A percentile compares a stretch with the other conserved stretches of the same genome.
Evolutionary conservation across 108 stramenopile genomes (phyloP).

Genomic region (Nitzschia sp.): DNA sequence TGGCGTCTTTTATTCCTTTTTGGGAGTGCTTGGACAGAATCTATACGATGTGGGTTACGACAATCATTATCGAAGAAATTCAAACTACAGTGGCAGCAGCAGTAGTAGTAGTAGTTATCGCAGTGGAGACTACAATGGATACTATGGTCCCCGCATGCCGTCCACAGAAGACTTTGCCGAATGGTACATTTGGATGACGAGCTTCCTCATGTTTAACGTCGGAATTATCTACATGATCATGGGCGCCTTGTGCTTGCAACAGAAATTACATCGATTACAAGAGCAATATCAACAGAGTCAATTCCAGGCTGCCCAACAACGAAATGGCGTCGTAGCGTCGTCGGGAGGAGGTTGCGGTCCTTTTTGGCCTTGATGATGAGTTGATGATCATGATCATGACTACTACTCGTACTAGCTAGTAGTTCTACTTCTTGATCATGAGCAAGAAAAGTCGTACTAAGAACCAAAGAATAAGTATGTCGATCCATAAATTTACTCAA

Average conservation of each 20-base stretch:
- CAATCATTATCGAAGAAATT: background rate
- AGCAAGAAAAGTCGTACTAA: too few species aligned
- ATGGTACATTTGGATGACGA: slow-evolving; percentile 18
- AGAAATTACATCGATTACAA: background rate
- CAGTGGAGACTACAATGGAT: slow-evolving; percentile 1
- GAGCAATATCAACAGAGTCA: background rate
- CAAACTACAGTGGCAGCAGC: background rate
- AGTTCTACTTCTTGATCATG: too few species aligned
- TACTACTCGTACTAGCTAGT: too few species aligned
- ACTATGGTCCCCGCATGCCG: slow-evolving; percentile 12
- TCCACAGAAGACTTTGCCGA: slow-evolving; percentile 18
- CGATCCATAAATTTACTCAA: too few species aligned
- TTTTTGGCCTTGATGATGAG: too few species aligned
- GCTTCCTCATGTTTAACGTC: slow-evolving; percentile 6
- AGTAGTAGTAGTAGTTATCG: background rate
- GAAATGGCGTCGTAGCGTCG: background rate
- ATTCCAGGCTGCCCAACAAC: background rate
- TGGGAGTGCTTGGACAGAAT: slow-evolving; percentile 11
- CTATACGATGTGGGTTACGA: slow-evolving; percentile 13
- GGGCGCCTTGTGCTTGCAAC: slow-evolving; percentile 7
- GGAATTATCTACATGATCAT: slow-evolving; percentile 11
- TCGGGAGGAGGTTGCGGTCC: too few species aligned
- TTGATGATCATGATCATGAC: too few species aligned
- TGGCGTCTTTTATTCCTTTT: slow-evolving; percentile 14
- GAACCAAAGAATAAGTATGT: too few species aligned